Percentiles rank a stretch among this genome's conserved stretches.
phyloP scores from a whole-genome alignment of 306 rosid species.

The Prunus campanulata region DNA sequence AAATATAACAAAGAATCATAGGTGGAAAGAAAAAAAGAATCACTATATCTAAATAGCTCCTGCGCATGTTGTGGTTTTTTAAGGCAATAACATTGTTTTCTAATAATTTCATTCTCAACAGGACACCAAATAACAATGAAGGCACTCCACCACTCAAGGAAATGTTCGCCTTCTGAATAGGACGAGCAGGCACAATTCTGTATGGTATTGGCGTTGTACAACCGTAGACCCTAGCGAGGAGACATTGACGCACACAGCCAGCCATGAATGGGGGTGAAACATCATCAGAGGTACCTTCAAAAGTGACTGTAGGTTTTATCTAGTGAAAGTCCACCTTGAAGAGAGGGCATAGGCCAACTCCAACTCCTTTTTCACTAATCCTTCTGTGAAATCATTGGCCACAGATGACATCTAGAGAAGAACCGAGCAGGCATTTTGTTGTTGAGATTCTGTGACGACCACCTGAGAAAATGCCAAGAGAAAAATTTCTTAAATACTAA shows the following conservation, averaged over 20 bases:
- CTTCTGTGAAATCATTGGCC: not conserved
- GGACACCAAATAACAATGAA: not conserved
- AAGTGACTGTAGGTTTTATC: not conserved
- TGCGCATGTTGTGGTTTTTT: not conserved
- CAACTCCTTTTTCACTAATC: not conserved
- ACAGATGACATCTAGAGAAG: not conserved
- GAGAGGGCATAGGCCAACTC: not conserved
- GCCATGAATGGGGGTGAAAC: not conserved
- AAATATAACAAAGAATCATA: constrained; percentile 7
- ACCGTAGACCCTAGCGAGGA: not conserved
- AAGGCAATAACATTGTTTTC: not conserved
- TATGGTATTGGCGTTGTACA: not conserved
- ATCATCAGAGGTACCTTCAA: not conserved
- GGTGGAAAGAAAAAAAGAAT: not conserved
- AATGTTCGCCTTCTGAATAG: not conserved
- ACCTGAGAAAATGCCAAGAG: constrained; percentile 11
- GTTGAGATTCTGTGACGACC: constrained; percentile 1
- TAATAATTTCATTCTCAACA: not conserved
- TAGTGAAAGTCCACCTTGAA: not conserved
- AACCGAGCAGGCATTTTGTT: not conserved
- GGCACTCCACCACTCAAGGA: not conserved
- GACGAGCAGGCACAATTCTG: not conserved
- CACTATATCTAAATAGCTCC: not conserved
- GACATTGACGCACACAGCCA: not conserved
- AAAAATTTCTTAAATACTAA: not conserved